These are phyloP conservation scores for Arxiozyma bovina DNA, from an alignment of 1,139 yeast species.

Conservation along the genomic window DNA sequence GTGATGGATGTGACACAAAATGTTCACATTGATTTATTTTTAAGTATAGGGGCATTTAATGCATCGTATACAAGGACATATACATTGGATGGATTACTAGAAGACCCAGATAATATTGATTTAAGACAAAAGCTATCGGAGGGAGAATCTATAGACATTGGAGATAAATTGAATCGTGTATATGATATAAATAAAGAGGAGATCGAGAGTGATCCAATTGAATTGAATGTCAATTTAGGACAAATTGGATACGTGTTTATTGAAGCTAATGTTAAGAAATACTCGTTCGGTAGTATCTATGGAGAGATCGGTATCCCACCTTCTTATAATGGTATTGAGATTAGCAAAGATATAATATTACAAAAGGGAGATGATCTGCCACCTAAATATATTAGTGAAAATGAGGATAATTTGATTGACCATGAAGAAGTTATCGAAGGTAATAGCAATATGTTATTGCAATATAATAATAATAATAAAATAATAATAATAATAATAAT, in stretches of 20 bases:
- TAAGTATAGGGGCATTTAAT: conserved; percentile 29
- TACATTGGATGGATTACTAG: conserved; percentile 29
- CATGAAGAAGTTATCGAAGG: conserved; percentile 25
- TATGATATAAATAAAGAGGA: conserved; percentile 18
- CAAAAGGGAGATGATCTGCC: conserved; percentile 72
- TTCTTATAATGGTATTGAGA: conserved; percentile 48
- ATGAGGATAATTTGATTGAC: conserved; percentile 28
- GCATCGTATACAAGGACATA: conserved; percentile 31
- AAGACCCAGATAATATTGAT: conserved; percentile 29
- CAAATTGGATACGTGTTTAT: conserved; percentile 89
- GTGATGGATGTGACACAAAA: conserved; percentile 77
- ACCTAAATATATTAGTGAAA: conserved; percentile 41
- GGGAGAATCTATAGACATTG: conserved; percentile 20
- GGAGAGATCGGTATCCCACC: conserved; percentile 75
- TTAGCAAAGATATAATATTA: conserved; percentile 47
- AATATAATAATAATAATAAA: not conserved
- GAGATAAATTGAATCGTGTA: conserved; percentile 18
- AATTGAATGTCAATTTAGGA: conserved; percentile 77
- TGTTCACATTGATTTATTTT: conserved; percentile 62
- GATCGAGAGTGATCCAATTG: conserved; percentile 28
- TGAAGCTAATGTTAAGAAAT: conserved; percentile 82
- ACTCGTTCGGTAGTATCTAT: conserved; percentile 77
- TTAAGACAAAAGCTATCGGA: conserved; percentile 21
- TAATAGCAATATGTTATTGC: not conserved
- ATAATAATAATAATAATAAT: not conserved